Base-by-base conservation (phyloP, 352 stramenopile species). In the Phytophthora constricta region DNA sequence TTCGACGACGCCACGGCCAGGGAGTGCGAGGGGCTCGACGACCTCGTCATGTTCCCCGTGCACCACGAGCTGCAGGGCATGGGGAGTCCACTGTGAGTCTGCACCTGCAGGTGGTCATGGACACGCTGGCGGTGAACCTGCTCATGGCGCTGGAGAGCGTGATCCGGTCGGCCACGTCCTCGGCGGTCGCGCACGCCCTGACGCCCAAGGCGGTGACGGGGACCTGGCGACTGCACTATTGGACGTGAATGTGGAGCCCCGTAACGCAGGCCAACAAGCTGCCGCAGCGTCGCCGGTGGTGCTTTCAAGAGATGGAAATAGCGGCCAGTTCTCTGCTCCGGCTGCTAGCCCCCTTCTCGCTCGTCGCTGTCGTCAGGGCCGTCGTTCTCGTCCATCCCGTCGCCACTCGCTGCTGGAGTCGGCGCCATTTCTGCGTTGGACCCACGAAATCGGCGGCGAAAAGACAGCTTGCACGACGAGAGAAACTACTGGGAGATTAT, bases 21-120 rank as follows among this genome's bases (percentile, higher is more conserved):
- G 17, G 81, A 95, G 61, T 89, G 83, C 55, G 76, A 81, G 22
- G 62, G 68, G 22, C 70, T 94, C 8, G 63, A 45, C 13, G 74
- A 95, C 56, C 78, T 96, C 52, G 84, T 95, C 31, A 91, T 96
- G 79, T 94, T 96, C 69, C 89, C 87, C 13, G 77, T 85, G 22
- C 78, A 89, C 51, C 87, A 94, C 51, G 80, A 86, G 9, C 73
- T 96, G 25, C 53, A 76, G 20, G 74, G 72, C 52, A 83, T 72
- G 85, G 82, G 23, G 65, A 79, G 52, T 95, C 89, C 13, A 96
- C 87, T 2, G 86, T 94, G 50, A 92, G 70, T 68, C 76, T 93
- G 10, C 86, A 96, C 50, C 64, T 96, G 48, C 74, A 89, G 37
- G 86, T 94, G 52, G 86, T 95, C 34, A 75, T 96, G 48, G 86